These are phyloP conservation scores for Macadamia integrifolia DNA, from an alignment of 164 flowering plant species.

Conservation along the genomic window DNA sequence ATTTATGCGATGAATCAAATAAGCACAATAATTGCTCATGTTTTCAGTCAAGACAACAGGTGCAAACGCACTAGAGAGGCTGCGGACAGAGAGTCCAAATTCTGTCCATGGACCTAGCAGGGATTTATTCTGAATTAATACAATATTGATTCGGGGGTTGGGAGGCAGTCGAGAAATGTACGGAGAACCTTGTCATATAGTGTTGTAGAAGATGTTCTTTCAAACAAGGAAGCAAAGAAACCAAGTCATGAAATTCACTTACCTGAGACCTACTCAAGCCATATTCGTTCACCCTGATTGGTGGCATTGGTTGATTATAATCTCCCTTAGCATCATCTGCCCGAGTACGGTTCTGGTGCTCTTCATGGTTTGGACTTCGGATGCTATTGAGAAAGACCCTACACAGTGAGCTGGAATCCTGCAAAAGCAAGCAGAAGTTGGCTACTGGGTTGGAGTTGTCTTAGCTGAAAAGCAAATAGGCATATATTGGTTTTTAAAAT, in stretches of 20 bases:
- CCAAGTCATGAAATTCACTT: not conserved
- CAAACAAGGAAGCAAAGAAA: no score
- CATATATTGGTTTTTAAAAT: constrained; percentile 1
- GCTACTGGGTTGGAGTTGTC: constrained; percentile 19
- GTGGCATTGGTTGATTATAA: no score
- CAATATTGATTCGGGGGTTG: no score
- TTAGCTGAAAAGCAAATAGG: constrained; percentile 6
- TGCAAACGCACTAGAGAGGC: no score
- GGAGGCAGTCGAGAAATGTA: no score
- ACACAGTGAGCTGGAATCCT: constrained; percentile 37
- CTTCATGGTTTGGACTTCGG: constrained; percentile 8
- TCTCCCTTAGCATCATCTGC: no score
- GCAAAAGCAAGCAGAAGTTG: constrained; percentile 32
- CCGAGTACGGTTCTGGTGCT: constrained; percentile 2
- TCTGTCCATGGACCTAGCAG: no score
- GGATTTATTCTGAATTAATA: no score
- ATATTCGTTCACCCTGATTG: not conserved
- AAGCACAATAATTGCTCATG: not conserved
- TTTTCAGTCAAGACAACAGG: not conserved
- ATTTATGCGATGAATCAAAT: not conserved
- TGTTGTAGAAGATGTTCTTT: no score
- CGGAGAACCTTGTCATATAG: no score
- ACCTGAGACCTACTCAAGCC: constrained; percentile 24
- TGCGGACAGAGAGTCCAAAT: no score
- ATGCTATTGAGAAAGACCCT: constrained; percentile 31